These are phyloP conservation scores for Flaveria ramosissima DNA, from an alignment of 129 eudicot species.

Conservation along the genomic window DNA sequence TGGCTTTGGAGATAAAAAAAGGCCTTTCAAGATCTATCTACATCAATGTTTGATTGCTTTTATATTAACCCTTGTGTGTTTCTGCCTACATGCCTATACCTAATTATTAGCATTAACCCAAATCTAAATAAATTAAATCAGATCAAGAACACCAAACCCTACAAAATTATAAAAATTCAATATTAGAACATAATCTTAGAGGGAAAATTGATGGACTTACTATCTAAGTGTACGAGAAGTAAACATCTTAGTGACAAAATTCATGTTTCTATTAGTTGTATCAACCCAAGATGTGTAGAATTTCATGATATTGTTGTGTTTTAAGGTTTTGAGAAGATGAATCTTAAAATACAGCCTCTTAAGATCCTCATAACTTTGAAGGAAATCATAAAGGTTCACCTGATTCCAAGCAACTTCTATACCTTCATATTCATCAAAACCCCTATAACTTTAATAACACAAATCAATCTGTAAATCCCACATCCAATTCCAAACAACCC, in stretches of 20 bases:
- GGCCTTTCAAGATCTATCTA: too few species aligned
- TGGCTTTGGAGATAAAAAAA: too few species aligned
- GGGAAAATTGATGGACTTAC: constrained; percentile 39
- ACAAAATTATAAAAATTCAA: neutral
- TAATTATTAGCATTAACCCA: constrained; percentile 21
- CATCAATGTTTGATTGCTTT: too few species aligned
- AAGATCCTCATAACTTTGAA: constrained; percentile 86
- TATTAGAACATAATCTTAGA: neutral
- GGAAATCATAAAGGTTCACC: constrained; percentile 70
- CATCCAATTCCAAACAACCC: neutral
- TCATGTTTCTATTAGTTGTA: constrained; percentile 74
- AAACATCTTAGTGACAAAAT: constrained; percentile 93
- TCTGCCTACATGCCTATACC: constrained; percentile 78
- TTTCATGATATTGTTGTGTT: constrained; percentile 86
- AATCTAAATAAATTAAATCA: neutral
- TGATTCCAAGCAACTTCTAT: constrained; percentile 98
- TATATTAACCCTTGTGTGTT: too few species aligned
- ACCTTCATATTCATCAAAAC: constrained; percentile 94
- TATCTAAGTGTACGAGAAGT: constrained; percentile 97
- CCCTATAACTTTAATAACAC: constrained; percentile 62
- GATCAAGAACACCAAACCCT: neutral
- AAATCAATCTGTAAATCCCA: constrained; percentile 10
- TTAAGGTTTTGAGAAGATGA: constrained; percentile 82
- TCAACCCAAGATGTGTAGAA: constrained; percentile 98
- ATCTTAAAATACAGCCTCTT: constrained; percentile 80